Evolutionary conservation across 1,139 yeast genomes (phyloP).

Genomic region (Blastobotrys persicus): DNA sequence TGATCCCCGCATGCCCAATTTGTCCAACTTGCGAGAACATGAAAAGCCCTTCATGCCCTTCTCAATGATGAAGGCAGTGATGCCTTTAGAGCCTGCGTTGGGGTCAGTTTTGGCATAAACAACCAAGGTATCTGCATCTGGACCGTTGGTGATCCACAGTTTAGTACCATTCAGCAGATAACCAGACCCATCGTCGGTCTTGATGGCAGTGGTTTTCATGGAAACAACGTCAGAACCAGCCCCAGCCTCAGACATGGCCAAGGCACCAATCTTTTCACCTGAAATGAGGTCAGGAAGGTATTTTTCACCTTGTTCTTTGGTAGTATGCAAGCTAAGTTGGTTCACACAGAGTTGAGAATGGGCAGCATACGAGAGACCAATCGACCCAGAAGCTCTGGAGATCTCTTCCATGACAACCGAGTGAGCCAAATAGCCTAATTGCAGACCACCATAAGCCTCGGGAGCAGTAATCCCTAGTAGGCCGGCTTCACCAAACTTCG

Average conservation of each 20-base stretch:
- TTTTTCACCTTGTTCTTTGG: constrained; percentile 32
- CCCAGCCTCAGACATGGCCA: constrained; percentile 39
- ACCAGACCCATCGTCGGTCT: constrained; percentile 34
- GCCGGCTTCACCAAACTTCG: constrained; percentile 38
- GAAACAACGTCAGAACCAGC: constrained; percentile 38
- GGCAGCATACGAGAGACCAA: constrained; percentile 37
- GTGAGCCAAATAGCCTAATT: constrained; percentile 37
- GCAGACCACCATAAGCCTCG: constrained; percentile 37
- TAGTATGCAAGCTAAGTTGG: constrained; percentile 35
- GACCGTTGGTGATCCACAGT: constrained; percentile 41
- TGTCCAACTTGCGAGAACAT: constrained; percentile 36
- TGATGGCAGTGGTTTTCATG: constrained; percentile 35
- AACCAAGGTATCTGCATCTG: constrained; percentile 36
- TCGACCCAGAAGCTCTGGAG: constrained; percentile 36
- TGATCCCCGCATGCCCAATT: constrained; percentile 38
- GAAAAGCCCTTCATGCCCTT: constrained; percentile 34
- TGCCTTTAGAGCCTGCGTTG: constrained; percentile 34
- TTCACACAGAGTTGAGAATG: constrained; percentile 39
- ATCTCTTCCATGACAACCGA: constrained; percentile 38
- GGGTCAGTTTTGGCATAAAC: constrained; percentile 40
- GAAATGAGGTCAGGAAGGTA: constrained; percentile 35
- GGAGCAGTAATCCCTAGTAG: constrained; percentile 38
- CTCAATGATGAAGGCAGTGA: constrained; percentile 37
- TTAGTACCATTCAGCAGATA: constrained; percentile 38
- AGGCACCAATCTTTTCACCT: constrained; percentile 35